Percentiles rank a stretch among this genome's conserved stretches.
These are phyloP conservation scores for Umbelopsis sp. DNA, from an alignment of 192 early-diverging fungal species.

Conservation along the genomic window DNA sequence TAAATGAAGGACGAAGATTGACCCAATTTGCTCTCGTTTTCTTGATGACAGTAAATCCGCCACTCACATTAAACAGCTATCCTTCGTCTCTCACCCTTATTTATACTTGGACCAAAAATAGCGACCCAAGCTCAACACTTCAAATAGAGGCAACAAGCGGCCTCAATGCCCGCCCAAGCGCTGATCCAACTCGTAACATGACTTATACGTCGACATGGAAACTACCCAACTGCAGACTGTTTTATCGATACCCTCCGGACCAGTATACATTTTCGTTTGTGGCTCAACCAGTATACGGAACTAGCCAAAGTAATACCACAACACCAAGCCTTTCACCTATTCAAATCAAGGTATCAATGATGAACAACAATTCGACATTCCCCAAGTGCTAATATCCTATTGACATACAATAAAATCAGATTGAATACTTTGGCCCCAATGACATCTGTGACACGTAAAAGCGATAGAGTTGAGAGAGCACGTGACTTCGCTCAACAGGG, in stretches of 20 bases:
- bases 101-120: background rate
- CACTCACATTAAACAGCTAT: background rate
- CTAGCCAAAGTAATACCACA: background rate
- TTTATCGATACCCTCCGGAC: conserved; percentile 10
- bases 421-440: background rate
- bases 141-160: background rate
- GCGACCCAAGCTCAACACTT: background rate
- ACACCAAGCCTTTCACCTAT: background rate
- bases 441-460: conserved; percentile 5
- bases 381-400: background rate
- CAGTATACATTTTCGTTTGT: conserved; percentile 1
- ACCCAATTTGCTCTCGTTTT: too few species aligned
- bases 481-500: background rate
- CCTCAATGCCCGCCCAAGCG: background rate
- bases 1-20: too few species aligned
- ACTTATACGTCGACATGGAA: background rate
- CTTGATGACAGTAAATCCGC: background rate
- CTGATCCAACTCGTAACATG: background rate
- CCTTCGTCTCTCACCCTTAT: background rate
- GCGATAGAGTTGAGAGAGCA: background rate
- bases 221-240: background rate
- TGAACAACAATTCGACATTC: background rate
- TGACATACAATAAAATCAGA: background rate
- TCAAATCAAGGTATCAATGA: background rate
- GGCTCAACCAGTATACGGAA: background rate